Base-by-base conservation (phyloP, 1,139 yeast species). In the Yamadazyma oceani region DNA sequence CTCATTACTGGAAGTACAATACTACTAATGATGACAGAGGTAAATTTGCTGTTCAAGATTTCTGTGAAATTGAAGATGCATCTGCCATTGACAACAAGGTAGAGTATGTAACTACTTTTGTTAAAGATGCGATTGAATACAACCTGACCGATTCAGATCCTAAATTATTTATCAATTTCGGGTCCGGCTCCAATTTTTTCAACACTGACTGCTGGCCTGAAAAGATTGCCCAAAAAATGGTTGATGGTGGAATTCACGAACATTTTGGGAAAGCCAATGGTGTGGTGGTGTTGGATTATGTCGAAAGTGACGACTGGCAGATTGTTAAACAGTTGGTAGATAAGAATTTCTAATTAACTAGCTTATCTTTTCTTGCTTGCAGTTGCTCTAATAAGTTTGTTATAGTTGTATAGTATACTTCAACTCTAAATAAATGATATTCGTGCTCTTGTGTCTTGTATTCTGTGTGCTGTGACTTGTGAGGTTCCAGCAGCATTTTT, bases 141-240 rank as follows among this genome's bases (percentile, higher is more conserved):
- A 75, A 76, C 54, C 62, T 73, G 26, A 54, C 62, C 39, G 52
- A 63, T 34, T 51, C 58, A 26, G 75, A 76, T 48, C 70, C 77
- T 38, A 83, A 82, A 60, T 64, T 85, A 48, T 84, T 78, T 52
- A 60, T 85, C 48, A 85, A 85, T 63, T 85, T 82, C 57, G 80
- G 88, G 43, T 77, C 89, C 2, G 94, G 85, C 19, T 74, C 90
- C 32, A 83, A 82, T 60, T 82, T 84, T 58, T 82, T 80, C 58
- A 80, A 82, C 60, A 78, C 73, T 37, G 73, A 67, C 38, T 83
- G 88, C 57, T 85, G 94, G 95, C 94, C 94, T 1, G 71, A 75
- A 43, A 72, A 75, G 48, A 78, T 84, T 42, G 78, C 89, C 24
- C 62, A 69, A 40, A 80, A 79, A 23, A 66, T 81, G 64, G 54